Percentiles rank a stretch among this genome's conserved stretches.
Conservation (phyloP, 2,329 filamentous ascomycete genomes). For the Monosporascus sp. region DNA sequence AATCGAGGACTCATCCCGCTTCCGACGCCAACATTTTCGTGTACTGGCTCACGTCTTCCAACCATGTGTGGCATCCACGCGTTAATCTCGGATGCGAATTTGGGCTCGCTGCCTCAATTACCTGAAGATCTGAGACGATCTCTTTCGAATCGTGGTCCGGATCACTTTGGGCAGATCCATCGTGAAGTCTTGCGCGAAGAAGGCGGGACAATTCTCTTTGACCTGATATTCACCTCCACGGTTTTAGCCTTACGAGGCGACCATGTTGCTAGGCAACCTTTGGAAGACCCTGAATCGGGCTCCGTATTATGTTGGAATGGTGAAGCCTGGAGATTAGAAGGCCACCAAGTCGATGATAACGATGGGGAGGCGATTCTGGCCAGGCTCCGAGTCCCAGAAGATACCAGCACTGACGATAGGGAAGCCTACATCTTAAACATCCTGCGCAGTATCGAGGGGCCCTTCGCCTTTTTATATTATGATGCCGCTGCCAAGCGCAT, state of each 20-base stretch:
- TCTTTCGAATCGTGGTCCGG: slow-evolving; percentile 54
- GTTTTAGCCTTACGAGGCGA: slow-evolving; percentile 86
- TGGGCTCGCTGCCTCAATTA: slow-evolving; percentile 17
- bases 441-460: slow-evolving; percentile 64
- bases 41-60: background rate
- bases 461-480: slow-evolving; percentile 85
- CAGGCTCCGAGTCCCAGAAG: slow-evolving; percentile 29
- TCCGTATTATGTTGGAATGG: slow-evolving; percentile 94
- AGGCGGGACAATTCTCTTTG: slow-evolving; percentile 25
- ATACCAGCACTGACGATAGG: slow-evolving; percentile 17
- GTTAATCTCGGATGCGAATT: slow-evolving; percentile 34
- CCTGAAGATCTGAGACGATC: slow-evolving; percentile 35
- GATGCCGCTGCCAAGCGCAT: slow-evolving; percentile 57
- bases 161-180: slow-evolving; percentile 45
- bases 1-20: background rate
- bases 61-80: slow-evolving; percentile 59
- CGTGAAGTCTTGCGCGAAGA: slow-evolving; percentile 16
- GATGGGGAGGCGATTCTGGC: slow-evolving; percentile 68
- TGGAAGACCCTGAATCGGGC: slow-evolving; percentile 48
- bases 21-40: background rate
- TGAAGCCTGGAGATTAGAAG: slow-evolving; percentile 77
- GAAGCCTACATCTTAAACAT: slow-evolving; percentile 40
- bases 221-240: slow-evolving; percentile 68
- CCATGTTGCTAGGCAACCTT: slow-evolving; percentile 66
- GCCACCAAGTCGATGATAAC: slow-evolving; percentile 59